Base-by-base conservation (phyloP, 371 early-diverging fungal species). In the Haplosporangium sp. region DNA sequence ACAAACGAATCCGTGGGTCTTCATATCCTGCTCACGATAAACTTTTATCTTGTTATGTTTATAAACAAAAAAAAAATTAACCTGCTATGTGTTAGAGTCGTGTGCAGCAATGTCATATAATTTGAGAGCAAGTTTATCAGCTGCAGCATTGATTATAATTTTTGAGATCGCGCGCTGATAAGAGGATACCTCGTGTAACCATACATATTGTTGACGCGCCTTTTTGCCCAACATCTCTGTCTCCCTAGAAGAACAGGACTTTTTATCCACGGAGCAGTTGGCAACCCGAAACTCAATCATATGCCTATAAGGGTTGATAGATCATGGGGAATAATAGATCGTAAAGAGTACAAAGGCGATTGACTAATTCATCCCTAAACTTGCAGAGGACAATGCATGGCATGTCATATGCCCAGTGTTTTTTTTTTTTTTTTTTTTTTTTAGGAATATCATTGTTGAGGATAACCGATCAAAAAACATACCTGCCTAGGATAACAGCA, bases 141-240 rank as follows among this genome's bases (percentile, higher is more conserved):
- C 34, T 27, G 27, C 27, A 27, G 50, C 39, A 38, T 39, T 58
- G 47, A 38, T 63, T 27, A 27, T 27, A 27, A 27, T 27, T 67
- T 63, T 73, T 73, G 74, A 62, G 74, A 73, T 73, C 63, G 62
- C 58, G 59, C 58, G 56, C 37, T 63, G 74, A 73, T 73, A 73
- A 73, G 68, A 52, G 15, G 10, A 27, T 20, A 15, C 35, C 61
- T 55, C 34, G 74, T 73, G 68, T 58, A 35, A 73, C 74, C 63
- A 62, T 66, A 27, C 11, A 19, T 13, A 40, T 17, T 13, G 8
- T 42, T 27, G 27, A 45, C 45, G 27, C 27, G 27, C 61, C 39
- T 38, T 8, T 38, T 58, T 38, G 34, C 38, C 27, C 19, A n/a
- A 38, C 37, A 47, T 58, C 59, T 27, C 35, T 67, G 11, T 10